Evolutionary conservation across 139 green algal species (phyloP).

Genomic region (Deuterostichococcus epilithicus): DNA sequence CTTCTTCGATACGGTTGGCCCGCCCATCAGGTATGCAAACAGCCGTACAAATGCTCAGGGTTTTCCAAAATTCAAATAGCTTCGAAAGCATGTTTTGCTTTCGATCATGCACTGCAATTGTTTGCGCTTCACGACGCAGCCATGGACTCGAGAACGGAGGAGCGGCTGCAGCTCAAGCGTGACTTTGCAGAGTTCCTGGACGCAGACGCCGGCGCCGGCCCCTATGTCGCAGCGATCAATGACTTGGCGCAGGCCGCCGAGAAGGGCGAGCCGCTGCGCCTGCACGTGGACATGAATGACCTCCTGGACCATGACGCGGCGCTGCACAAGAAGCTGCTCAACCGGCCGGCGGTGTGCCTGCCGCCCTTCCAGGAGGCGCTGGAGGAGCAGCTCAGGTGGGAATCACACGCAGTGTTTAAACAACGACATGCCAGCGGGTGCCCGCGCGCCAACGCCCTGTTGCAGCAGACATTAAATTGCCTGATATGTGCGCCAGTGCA

Average conservation of each 20-base stretch:
- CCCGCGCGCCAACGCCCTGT: constrained; percentile 10
- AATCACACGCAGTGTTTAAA: too few species aligned
- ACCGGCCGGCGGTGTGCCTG: constrained; percentile 70
- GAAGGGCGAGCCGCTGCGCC: constrained; percentile 16
- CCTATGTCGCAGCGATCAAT: constrained; percentile 50
- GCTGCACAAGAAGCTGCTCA: constrained; percentile 64
- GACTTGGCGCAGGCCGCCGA: constrained; percentile 48
- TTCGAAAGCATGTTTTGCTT: too few species aligned
- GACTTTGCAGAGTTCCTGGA: constrained; percentile 81
- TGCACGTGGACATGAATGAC: constrained; percentile 57
- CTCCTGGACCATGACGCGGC: constrained; percentile 70
- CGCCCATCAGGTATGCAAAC: too few species aligned
- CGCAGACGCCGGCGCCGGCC: constrained; percentile 47
- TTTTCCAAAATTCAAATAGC: too few species aligned
- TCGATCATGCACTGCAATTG: too few species aligned
- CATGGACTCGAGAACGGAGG: constrained; percentile 36
- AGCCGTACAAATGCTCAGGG: too few species aligned
- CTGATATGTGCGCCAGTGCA: too few species aligned
- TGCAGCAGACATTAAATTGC: constrained; percentile 7
- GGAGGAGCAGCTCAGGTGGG: constrained; percentile 47
- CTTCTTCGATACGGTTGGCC: too few species aligned
- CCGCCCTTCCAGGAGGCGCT: constrained; percentile 86
- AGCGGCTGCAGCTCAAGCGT: constrained; percentile 59
- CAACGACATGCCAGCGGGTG: too few species aligned
- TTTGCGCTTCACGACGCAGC: neutral